Evolutionary conservation across 1,284 basidiomycete species (phyloP), one percentile per base, ranked within the genome.

Genomic region (Pisolithus thermaeus): DNA sequence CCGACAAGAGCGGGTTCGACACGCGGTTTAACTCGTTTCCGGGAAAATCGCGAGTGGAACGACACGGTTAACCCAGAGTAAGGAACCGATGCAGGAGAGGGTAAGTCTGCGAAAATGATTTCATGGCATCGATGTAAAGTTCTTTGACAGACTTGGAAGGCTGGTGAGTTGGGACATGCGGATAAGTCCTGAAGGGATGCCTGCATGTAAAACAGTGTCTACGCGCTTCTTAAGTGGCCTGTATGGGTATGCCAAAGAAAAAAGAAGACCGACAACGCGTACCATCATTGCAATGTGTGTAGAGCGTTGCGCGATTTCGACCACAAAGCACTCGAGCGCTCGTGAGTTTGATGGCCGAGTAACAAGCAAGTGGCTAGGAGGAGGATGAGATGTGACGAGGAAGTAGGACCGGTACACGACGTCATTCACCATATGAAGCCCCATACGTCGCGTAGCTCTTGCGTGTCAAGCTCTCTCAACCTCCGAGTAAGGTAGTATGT

Each of bases 131-230:
- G 82, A 66, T 94, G 92, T 56, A 97, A 77, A 46, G 95, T 83
- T 53, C 97, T 83, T 70, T 95, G 92, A 71, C 97, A 99, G 57
- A 97, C 88, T 52, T 83, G 74, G 70, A 99, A 98, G 1, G 93
- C 89, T 25, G 78, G 80, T 1, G 93, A 86, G 54, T 84, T 80
- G 42, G 83, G 77, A 12, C 75, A 73, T 4, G 72, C 66, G 0
- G 89, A 80, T n/a, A 97, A 75, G 69, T 97, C 95, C 56, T 81
- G 84, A n/a, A 97, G 75, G 28, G 90, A 84, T 22, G 93, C 90
- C 80, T 97, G 95, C 87, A 97, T 94, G 70, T 94, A 97, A 93
- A 94, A 97, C 47, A 97, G 74, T 0, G 95, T 97, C 94, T 96
- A 63, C 12, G 37, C 37, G 52, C 28, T 45, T 37, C 56, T 59